Evolutionary conservation across 140 eudicot species (phyloP), one percentile per base, ranked within the genome.

Genomic region (Bidens hawaiensis): DNA sequence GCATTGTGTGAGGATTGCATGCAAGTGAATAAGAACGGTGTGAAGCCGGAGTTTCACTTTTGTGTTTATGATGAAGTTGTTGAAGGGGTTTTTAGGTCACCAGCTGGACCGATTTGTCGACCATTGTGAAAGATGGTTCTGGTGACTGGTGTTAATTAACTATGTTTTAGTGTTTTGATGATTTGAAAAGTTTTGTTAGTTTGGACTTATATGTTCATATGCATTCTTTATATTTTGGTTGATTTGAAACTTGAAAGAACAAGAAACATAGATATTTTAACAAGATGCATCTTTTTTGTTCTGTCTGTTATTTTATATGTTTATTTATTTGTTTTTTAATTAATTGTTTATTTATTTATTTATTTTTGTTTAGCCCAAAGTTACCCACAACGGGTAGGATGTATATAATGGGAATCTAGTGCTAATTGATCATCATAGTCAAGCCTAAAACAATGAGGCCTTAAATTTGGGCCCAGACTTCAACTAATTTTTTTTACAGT

Each of bases 21-120:
- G 21, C 25, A 8, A 2, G 74, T 52, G 21, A 28, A 36, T 19
- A 58, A 4, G 23, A 0, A 6, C 17, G 75, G 70, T 1, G 31
- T 11, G 8, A 34, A 74, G 62, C 62, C 70, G 72, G 27, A 51
- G 64, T 81, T 81, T 62, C 94, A 85, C 67, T 51, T 27, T 12
- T 81, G 88, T 25, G 75, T 56, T 3, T 49, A 75, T 28, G 85
- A 85, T 66, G 70, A 3, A 15, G 13, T 5, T 24, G 52, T 30
- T 57, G 71, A 60, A 41, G 47, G 55, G 1, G 40, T 42, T 49
- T 43, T 12, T 45, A 62, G 77, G 42, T 61, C 81, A 12, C 14
- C 64, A 31, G 78, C 71, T 0, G 85, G 88, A 10, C 88, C 94
- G 11, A 34, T 85, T 65, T 53, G 46, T 4, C 60, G 75, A 72